Evolutionary conservation across 2,329 filamentous ascomycete species (phyloP).

Genomic region (Capronia epimyces): DNA sequence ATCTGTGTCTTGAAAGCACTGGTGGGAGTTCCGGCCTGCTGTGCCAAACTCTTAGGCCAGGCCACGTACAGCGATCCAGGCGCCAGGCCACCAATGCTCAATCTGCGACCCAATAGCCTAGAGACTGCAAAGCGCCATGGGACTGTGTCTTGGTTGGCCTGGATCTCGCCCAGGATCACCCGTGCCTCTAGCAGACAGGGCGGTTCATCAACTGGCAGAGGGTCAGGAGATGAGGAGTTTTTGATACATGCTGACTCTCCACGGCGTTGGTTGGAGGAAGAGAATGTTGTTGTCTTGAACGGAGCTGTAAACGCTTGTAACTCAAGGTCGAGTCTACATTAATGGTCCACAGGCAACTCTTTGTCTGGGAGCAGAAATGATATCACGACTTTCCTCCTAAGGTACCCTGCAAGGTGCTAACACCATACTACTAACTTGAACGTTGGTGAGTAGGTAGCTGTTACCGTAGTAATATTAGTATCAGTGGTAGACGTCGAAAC

Average conservation of each 20-base stretch:
- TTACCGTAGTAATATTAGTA: neutral
- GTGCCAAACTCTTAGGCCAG: constrained; percentile 12
- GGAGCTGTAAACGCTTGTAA: neutral
- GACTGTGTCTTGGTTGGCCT: constrained; percentile 1
- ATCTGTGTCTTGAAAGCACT: constrained; percentile 18
- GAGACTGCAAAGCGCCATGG: neutral
- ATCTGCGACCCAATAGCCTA: constrained; percentile 6
- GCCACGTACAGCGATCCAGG: constrained; percentile 11
- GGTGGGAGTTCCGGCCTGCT: constrained; percentile 8
- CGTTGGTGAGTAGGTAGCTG: no score
- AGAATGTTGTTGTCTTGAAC: neutral
- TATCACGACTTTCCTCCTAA: constrained; percentile 4
- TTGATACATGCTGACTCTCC: no score
- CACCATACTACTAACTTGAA: neutral
- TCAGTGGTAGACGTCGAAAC: neutral
- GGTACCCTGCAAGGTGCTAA: neutral
- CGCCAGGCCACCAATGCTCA: constrained; percentile 9
- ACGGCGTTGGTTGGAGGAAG: neutral
- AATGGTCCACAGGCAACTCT: neutral
- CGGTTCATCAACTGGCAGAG: neutral
- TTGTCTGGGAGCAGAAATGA: constrained; percentile 3
- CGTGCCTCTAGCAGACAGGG: constrained; percentile 12
- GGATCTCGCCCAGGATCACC: constrained; percentile 10
- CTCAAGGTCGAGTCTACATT: no score
- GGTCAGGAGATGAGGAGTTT: neutral